Percentiles rank a stretch among this genome's conserved stretches.
These are phyloP conservation scores for Pseudogymnoascus sp. DNA, from an alignment of 2,329 filamentous ascomycete species.

Conservation along the genomic window DNA sequence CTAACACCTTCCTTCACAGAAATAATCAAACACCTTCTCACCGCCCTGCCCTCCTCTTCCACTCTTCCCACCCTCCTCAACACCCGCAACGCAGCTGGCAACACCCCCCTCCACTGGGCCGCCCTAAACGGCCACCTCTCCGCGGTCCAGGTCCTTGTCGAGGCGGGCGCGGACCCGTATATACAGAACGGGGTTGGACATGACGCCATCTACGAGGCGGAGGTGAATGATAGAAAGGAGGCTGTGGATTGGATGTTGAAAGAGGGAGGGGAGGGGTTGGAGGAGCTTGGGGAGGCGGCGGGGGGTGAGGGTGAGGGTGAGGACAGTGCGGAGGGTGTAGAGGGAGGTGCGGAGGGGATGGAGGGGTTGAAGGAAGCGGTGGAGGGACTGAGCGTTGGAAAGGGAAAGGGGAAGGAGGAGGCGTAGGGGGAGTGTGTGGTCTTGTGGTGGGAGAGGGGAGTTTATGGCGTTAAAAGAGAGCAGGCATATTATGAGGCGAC, in stretches of 20 bases:
- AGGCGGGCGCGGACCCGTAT: constrained; percentile 67
- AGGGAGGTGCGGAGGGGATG: background rate
- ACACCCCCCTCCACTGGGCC: constrained; percentile 91
- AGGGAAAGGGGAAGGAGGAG: background rate
- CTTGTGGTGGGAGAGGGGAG: background rate
- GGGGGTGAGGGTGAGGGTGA: constrained; percentile 10
- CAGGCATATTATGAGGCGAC: background rate
- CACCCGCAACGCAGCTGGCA: constrained; percentile 69
- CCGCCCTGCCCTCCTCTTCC: constrained; percentile 28
- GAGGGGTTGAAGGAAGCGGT: constrained; percentile 2
- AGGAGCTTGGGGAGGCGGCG: constrained; percentile 25
- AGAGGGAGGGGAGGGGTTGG: constrained; percentile 30
- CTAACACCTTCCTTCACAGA: constrained; percentile 19
- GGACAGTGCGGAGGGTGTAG: constrained; percentile 3
- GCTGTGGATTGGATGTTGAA: constrained; percentile 48
- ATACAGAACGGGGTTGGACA: constrained; percentile 78
- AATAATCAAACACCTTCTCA: constrained; percentile 40
- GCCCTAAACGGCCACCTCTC: constrained; percentile 80
- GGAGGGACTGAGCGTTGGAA: background rate
- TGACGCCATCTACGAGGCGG: constrained; percentile 66
- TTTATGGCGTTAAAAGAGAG: background rate
- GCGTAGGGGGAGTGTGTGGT: background rate
- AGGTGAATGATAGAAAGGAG: constrained; percentile 58
- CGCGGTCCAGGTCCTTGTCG: constrained; percentile 68
- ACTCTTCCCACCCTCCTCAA: constrained; percentile 48